Conservation (phyloP, 2,329 filamentous ascomycete genomes). For the Scedosporium aurantiacum region DNA sequence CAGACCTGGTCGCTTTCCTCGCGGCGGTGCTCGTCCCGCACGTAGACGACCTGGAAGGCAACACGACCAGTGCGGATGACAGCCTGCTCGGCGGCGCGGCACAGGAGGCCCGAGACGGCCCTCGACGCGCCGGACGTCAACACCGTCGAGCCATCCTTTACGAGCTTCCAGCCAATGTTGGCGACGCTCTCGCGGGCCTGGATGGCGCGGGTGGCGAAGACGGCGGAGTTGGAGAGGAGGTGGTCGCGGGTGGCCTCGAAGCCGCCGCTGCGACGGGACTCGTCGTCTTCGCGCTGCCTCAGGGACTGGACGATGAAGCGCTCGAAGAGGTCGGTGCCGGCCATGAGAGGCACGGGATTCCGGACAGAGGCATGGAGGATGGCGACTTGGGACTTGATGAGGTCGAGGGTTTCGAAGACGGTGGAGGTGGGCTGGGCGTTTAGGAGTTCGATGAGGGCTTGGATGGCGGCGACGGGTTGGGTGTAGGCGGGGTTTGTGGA, state of each 20-base stretch:
- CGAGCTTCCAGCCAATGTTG: slow-evolving; percentile 63
- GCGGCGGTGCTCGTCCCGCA: slow-evolving; percentile 43
- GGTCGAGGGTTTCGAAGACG: slow-evolving; percentile 85
- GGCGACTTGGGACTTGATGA: slow-evolving; percentile 65
- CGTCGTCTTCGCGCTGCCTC: slow-evolving; percentile 35
- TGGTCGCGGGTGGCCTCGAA: slow-evolving; percentile 79
- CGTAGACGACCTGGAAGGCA: slow-evolving; percentile 78
- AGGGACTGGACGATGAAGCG: slow-evolving; percentile 77
- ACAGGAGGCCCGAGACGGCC: slow-evolving; percentile 68
- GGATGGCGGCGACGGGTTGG: slow-evolving; percentile 91
- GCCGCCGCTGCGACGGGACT: slow-evolving; percentile 18
- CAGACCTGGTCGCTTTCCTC: slow-evolving; percentile 63
- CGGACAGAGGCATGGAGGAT: slow-evolving; percentile 67
- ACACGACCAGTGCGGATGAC: slow-evolving; percentile 43
- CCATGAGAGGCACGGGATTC: slow-evolving; percentile 85
- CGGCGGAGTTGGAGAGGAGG: slow-evolving; percentile 70
- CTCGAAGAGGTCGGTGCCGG: slow-evolving; percentile 91
- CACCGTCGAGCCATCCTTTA: slow-evolving; percentile 69
- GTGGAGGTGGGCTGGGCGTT: slow-evolving; percentile 70
- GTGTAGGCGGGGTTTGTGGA: slow-evolving; percentile 70
- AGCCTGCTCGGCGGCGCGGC: slow-evolving; percentile 47
- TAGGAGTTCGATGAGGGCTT: slow-evolving; percentile 79
- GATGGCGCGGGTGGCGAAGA: slow-evolving; percentile 82
- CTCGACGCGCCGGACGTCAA: slow-evolving; percentile 82
- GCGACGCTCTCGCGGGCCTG: slow-evolving; percentile 77